Percentiles rank a stretch among this genome's conserved stretches.
Conservation (phyloP, 306 rosid genomes). For the Macrotyloma uniflorum region DNA sequence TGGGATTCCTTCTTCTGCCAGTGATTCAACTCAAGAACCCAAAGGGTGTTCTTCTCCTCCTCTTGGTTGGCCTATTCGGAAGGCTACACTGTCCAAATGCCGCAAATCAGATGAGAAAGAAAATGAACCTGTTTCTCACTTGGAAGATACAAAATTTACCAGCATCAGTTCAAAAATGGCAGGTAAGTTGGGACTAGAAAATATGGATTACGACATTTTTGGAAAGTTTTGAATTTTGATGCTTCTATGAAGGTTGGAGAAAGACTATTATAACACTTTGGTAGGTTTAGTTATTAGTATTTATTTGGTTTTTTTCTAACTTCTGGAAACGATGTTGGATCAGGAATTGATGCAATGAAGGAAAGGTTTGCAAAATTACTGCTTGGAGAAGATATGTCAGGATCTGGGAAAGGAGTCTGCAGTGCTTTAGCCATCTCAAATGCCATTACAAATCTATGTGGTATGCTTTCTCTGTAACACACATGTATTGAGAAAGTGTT, state of each 20-base stretch:
- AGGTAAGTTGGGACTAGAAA: conserved; percentile 48
- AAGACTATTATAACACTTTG: not conserved
- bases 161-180: conserved; percentile 55
- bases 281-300: conserved; percentile 22
- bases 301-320: conserved; percentile 13
- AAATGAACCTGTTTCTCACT: conserved; percentile 40
- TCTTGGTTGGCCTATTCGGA: conserved; percentile 81
- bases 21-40: conserved; percentile 46
- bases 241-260: not conserved
- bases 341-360: conserved; percentile 81
- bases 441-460: conserved; percentile 91
- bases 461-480: conserved; percentile 45
- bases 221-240: not conserved
- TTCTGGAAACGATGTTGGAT: conserved; percentile 10
- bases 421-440: conserved; percentile 89
- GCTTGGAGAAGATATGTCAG: conserved; percentile 98
- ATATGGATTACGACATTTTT: not conserved
- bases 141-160: conserved; percentile 46
- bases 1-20: conserved; percentile 48
- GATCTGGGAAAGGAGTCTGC: conserved; percentile 93
- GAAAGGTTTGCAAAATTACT: conserved; percentile 85
- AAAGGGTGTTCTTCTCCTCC: conserved; percentile 56
- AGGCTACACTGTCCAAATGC: conserved; percentile 59
- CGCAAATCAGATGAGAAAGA: conserved; percentile 55
- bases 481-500: not conserved